Percentiles rank a stretch among this genome's conserved stretches.
phyloP scores from a whole-genome alignment of 768 basidiomycete genomes.

The Russula vinacea region DNA sequence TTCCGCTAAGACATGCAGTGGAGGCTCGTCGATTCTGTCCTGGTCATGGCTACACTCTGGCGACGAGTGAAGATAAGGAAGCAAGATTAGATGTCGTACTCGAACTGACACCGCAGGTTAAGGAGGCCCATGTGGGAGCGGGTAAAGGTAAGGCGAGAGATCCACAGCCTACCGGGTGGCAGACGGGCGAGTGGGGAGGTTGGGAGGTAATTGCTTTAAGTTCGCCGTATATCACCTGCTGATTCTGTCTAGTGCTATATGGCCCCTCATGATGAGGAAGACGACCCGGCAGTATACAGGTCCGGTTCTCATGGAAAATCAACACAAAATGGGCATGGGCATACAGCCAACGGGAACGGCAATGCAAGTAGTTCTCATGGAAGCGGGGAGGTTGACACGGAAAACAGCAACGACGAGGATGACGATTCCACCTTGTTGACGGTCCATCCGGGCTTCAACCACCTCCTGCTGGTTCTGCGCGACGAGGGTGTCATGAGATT shows the following conservation, averaged over 20 bases:
- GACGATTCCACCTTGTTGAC: slow-evolving; percentile 82
- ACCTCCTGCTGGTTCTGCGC: slow-evolving; percentile 80
- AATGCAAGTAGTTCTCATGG: slow-evolving; percentile 27
- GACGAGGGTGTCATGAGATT: slow-evolving; percentile 94
- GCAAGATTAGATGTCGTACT: slow-evolving; percentile 82
- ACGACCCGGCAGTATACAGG: slow-evolving; percentile 93
- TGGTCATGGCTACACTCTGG: slow-evolving; percentile 92
- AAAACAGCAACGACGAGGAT: slow-evolving; percentile 34
- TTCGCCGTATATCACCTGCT: slow-evolving; percentile 5
- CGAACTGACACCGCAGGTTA: slow-evolving; percentile 70
- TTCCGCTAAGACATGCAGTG: slow-evolving; percentile 68
- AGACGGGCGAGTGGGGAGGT: slow-evolving; percentile 78
- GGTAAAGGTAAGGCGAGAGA: slow-evolving; percentile 37
- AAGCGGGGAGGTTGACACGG: slow-evolving; percentile 9
- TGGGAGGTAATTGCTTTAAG: slow-evolving; percentile 68
- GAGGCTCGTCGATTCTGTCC: slow-evolving; percentile 88
- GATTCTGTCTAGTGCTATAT: slow-evolving; percentile 70
- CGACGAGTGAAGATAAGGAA: slow-evolving; percentile 79
- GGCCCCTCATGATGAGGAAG: slow-evolving; percentile 90
- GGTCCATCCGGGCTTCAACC: slow-evolving; percentile 87
- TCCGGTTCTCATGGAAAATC: slow-evolving; percentile 38
- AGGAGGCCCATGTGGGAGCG: slow-evolving; percentile 17
- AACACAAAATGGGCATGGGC: slow-evolving; percentile 28
- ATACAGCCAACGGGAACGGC: slow-evolving; percentile 26
- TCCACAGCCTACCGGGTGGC: slow-evolving; percentile 51